Base-by-base conservation (phyloP, 352 stramenopile genomes). In the Pythium myriotylum region DNA sequence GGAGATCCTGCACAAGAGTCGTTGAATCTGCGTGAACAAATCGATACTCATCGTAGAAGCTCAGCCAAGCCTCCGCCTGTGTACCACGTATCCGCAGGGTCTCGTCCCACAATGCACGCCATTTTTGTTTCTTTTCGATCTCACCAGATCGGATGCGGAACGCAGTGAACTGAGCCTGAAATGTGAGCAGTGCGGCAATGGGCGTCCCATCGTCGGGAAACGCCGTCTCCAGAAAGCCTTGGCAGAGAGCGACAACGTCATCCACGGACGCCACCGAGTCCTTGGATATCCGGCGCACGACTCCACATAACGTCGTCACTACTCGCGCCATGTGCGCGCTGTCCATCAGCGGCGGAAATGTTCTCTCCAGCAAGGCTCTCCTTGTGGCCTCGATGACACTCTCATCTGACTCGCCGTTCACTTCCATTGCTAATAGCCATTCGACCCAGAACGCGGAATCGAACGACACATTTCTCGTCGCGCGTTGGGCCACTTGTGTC, bases 381-480 rank as follows among this genome's bases (percentile, higher is more conserved):
- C 63, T 48, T 13, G 86, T 46, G 29, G 74, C 70, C 0, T 43
- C n/a, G 1, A 51, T 59, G 29, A 87, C 65, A 1, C 72, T 47
- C 1, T 65, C 20, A 1, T 64, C 33, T 1, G 47, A 54, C 5
- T 32, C 20, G 0, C 23, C 37, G 19, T 47, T 24, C 4, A 19
- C 42, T 59, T 92, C 83, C 66, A 89, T 78, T 26, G 74, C 71
- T 26, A 88, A 54, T 39, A 92, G 27, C 41, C 79, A 61, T 29
- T 86, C 74, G 3, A 74, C 73, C 83, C 83, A 92, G 5, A 72
- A 54, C 22, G 47, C 59, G 17, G 83, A 86, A 52, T 92, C 81
- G 24, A 88, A 89, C 1, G 78, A 81, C 19, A 91, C 69, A 47
- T 92, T 92, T 9, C 79, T 79, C 35, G 86, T 73, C 16, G 77